Evolutionary conservation across 257 asterid species (phyloP), one percentile per base, ranked within the genome.

Genomic region (Nicotiana tomentosiformis): DNA sequence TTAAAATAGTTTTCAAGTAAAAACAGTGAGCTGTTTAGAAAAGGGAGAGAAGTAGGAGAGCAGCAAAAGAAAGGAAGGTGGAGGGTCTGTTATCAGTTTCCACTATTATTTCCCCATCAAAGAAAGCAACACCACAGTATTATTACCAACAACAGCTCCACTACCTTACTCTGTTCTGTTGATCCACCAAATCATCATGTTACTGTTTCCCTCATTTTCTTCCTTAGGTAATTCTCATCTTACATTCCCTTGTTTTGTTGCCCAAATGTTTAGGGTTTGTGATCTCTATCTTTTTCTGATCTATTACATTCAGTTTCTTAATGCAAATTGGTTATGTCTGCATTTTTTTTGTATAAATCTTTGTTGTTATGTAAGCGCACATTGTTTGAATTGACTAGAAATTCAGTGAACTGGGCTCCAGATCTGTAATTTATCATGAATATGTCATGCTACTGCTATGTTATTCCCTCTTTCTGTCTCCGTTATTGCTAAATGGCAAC

Each of bases 61-160:
- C 77, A 69, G 57, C 77, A 70, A 70, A 69, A 67, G 20, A 67
- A 69, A 70, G 78, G 33, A 70, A 70, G 78, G 78, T 70, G 57
- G 32, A 37, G 58, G 33, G 58, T 39, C 57, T 12, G 58, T 39
- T 70, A 39, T 70, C 58, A 70, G 58, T 39, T 69, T 69, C 57
- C 58, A 69, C 57, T 69, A 39, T 68, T 39, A 39, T 69, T 37
- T 69, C 32, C 77, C 32, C 77, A 67, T 17, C 53, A 33, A 7
- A 67, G 77, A 68, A 68, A 68, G 77, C 77, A 37, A 37, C 26
- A 68, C 26, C 66, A 60, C 66, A 23, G 7, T 23, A 62, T 53
- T 53, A 43, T 64, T 64, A 64, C 69, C 68, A 23, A 23, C 33
- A 39, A 39, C 77, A 37, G 35, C 29, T 17, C 29, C 53, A 35